Evolutionary conservation across 1,284 basidiomycete genomes (phyloP).

Genomic region (Leucoagaricus sp.): DNA sequence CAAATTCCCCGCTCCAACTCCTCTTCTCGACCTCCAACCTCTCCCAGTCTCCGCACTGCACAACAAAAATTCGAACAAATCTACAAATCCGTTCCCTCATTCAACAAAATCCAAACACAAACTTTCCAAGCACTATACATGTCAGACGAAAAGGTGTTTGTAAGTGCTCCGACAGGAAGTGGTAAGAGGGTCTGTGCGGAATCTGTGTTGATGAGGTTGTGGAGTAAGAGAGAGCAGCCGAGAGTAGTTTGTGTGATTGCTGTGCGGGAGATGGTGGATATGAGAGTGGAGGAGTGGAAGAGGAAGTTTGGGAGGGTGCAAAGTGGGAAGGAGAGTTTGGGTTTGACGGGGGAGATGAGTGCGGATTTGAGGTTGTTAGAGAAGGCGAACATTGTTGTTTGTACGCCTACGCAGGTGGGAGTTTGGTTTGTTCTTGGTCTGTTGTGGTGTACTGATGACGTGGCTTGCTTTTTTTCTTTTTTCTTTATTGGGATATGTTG

Average conservation of each 20-base stretch:
- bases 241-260: slow-evolving; percentile 97
- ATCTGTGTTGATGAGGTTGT: slow-evolving; percentile 89
- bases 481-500: slow-evolving; percentile 88
- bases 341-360: slow-evolving; percentile 93
- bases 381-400: slow-evolving; percentile 91
- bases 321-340: slow-evolving; percentile 92
- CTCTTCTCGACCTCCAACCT: slow-evolving; percentile 91
- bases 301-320: slow-evolving; percentile 83
- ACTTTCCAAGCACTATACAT: slow-evolving; percentile 98
- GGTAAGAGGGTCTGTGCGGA: slow-evolving; percentile 98
- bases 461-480: too few relatives aligned
- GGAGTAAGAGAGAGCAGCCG: slow-evolving; percentile 82
- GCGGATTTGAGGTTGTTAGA: slow-evolving; percentile 92
- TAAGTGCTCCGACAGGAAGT: slow-evolving; percentile 94
- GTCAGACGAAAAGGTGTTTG: slow-evolving; percentile 93
- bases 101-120: slow-evolving; percentile 99
- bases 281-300: slow-evolving; percentile 88
- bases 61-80: slow-evolving; percentile 87
- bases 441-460: not conserved
- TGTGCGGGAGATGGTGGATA: slow-evolving; percentile 95
- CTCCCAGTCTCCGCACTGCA: slow-evolving; percentile 90
- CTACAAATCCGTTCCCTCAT: slow-evolving; percentile 79
- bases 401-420: slow-evolving; percentile 76
- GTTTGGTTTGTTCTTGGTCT: not conserved
- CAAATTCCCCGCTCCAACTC: slow-evolving; percentile 93